Evolutionary conservation across 163 green algal genomes (phyloP).

Genomic region (Chloromonas sp.): DNA sequence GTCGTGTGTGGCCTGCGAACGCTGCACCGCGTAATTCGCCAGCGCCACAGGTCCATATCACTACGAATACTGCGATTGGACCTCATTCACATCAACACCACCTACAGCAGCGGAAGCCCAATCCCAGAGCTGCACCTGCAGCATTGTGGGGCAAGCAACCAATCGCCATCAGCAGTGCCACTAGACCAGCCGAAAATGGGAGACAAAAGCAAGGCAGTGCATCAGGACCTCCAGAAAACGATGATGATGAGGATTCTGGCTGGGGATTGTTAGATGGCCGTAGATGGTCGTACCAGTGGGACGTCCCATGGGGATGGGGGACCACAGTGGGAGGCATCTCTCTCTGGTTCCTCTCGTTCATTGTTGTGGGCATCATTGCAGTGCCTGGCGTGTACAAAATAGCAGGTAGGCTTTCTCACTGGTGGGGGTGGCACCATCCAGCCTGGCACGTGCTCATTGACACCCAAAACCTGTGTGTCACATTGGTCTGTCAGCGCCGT

Average conservation of each 20-base stretch:
- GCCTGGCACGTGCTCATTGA: not conserved
- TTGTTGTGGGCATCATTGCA: conserved; percentile 3
- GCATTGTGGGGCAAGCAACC: too few relatives aligned
- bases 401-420: not conserved
- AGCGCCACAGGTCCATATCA: too few relatives aligned
- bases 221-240: too few relatives aligned
- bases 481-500: not conserved
- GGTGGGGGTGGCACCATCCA: not conserved
- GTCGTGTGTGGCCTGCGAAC: too few relatives aligned
- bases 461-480: not conserved
- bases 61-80: too few relatives aligned
- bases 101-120: too few relatives aligned
- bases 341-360: conserved; percentile 2
- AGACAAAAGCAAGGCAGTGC: too few relatives aligned
- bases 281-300: not conserved
- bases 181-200: too few relatives aligned
- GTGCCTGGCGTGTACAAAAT: conserved; percentile 4
- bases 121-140: too few relatives aligned
- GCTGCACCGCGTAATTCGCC: too few relatives aligned
- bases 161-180: too few relatives aligned
- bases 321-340: not conserved
- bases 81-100: too few relatives aligned
- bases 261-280: not conserved
- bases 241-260: not conserved
- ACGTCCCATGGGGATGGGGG: conserved; percentile 1